Evolutionary conservation across 768 basidiomycete species (phyloP).

Genomic region (Agrocybe chaxingu): DNA sequence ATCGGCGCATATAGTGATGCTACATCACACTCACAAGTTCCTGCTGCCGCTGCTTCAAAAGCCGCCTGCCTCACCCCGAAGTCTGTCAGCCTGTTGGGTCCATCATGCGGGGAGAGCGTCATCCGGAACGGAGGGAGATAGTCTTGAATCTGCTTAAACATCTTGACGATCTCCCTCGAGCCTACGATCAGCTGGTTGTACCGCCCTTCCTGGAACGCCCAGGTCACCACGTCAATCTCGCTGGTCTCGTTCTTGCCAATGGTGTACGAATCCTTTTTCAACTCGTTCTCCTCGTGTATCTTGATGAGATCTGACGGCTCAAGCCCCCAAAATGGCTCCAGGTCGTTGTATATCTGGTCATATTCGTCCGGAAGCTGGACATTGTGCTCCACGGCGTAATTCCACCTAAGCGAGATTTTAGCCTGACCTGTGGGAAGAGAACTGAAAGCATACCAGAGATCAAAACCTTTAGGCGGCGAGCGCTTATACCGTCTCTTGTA

Average conservation of each 20-base stretch:
- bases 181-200: slow-evolving; percentile 33
- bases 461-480: slow-evolving; percentile 67
- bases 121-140: slow-evolving; percentile 43
- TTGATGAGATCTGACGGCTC: slow-evolving; percentile 36
- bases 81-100: slow-evolving; percentile 35
- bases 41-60: slow-evolving; percentile 24
- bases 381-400: slow-evolving; percentile 60
- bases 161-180: slow-evolving; percentile 26
- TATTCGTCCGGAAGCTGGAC: slow-evolving; percentile 88
- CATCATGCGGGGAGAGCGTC: slow-evolving; percentile 42
- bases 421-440: not conserved
- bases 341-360: slow-evolving; percentile 66
- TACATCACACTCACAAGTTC: slow-evolving; percentile 21
- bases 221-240: slow-evolving; percentile 27
- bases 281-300: slow-evolving; percentile 34
- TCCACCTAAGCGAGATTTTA: slow-evolving; percentile 34
- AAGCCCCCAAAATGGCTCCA: slow-evolving; percentile 83
- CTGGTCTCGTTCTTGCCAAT: slow-evolving; percentile 32
- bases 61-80: slow-evolving; percentile 25
- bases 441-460: slow-evolving; percentile 61
- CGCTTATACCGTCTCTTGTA: slow-evolving; percentile 70
- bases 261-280: slow-evolving; percentile 37
- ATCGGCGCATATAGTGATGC: not conserved
- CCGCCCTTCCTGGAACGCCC: slow-evolving; percentile 31
- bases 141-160: slow-evolving; percentile 37